Percentiles rank a stretch among this genome's conserved stretches.
Evolutionary conservation across 768 basidiomycete genomes (phyloP).

Genomic region (Strobilomyces confusus): DNA sequence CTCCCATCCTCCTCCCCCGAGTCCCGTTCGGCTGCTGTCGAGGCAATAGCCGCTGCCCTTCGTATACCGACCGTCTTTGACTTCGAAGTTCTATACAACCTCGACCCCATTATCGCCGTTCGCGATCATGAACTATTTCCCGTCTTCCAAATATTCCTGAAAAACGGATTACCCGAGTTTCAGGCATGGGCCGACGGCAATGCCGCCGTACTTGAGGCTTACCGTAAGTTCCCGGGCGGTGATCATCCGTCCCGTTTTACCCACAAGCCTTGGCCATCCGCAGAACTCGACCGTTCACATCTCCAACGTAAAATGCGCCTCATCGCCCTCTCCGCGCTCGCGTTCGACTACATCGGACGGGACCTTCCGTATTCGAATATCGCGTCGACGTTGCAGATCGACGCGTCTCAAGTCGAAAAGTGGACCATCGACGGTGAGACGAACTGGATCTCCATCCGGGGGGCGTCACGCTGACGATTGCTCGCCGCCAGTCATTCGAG

Average conservation of each 20-base stretch:
- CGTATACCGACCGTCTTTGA: slow-evolving; percentile 68
- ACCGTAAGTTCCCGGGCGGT: slow-evolving; percentile 40
- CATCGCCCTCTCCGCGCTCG: slow-evolving; percentile 70
- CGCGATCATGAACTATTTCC: slow-evolving; percentile 71
- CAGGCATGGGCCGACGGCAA: slow-evolving; percentile 55
- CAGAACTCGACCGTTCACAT: slow-evolving; percentile 54
- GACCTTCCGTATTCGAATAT: slow-evolving; percentile 70
- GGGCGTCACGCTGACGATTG: background rate
- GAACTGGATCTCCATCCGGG: background rate
- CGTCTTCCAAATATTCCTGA: slow-evolving; percentile 74
- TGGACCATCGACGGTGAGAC: slow-evolving; percentile 82
- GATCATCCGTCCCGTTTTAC: background rate
- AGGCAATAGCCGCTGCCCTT: slow-evolving; percentile 61
- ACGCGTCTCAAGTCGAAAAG: slow-evolving; percentile 65
- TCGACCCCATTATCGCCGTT: slow-evolving; percentile 62
- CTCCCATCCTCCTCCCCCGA: slow-evolving; percentile 52
- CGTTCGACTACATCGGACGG: slow-evolving; percentile 71
- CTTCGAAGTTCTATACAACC: slow-evolving; percentile 75
- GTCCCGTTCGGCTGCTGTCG: slow-evolving; percentile 51
- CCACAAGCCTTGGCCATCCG: background rate
- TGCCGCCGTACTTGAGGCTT: slow-evolving; percentile 45
- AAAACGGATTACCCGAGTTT: slow-evolving; percentile 58
- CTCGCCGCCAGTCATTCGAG: slow-evolving; percentile 61
- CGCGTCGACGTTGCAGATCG: slow-evolving; percentile 62
- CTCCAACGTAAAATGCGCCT: slow-evolving; percentile 80